Base-by-base conservation (phyloP, 164 flowering plant species). In the Warburgia ugandensis region DNA sequence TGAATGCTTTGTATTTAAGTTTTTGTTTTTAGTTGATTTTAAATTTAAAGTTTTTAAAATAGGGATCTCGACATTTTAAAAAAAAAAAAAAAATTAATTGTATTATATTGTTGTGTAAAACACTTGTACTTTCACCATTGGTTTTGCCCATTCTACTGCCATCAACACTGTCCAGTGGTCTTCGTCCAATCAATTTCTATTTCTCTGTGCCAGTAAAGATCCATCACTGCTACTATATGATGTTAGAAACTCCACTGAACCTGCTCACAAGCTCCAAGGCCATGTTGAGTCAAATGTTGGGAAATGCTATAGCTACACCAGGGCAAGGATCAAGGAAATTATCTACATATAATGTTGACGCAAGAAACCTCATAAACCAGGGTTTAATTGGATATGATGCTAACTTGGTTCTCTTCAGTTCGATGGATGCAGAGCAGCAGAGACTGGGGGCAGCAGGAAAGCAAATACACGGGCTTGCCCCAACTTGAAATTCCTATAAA, bases 391-490 rank as follows among this genome's bases (percentile, higher is more conserved):
- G 56, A 12, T 53, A 39, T 29, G 47, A 53, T 40, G 47, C 56
- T 29, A 53, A 39, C 27, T 27, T 53, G 22, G 47, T 41, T 27
- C 19, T 39, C 5, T 40, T 3, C 47, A 27, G n/a, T 40, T 19
- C 20, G 23, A 32, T 13, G 2, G 33, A 14, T 9, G 11, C 11
- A 22, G 48, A 37, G 8, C 22, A 23, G 22, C 47, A 40, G 10
- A 39, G 37, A 17, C 47, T 53, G 20, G 28, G 46, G 46, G 47
- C 30, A 19, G 56, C 48, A 14, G 56, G 35, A 41, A 53, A 20
- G 45, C 56, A 53, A 53, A 53, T 53, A 36, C 19, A 39, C 23
- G 47, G 41, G 45, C 56, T 53, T 36, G n/a, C n/a, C n/a, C 47
- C 31, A 38, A 12, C n/a, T n/a, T n/a, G n/a, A n/a, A n/a, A n/a